phyloP scores from a whole-genome alignment of 306 rosid genomes.

The Hippophae gyantsensis region DNA sequence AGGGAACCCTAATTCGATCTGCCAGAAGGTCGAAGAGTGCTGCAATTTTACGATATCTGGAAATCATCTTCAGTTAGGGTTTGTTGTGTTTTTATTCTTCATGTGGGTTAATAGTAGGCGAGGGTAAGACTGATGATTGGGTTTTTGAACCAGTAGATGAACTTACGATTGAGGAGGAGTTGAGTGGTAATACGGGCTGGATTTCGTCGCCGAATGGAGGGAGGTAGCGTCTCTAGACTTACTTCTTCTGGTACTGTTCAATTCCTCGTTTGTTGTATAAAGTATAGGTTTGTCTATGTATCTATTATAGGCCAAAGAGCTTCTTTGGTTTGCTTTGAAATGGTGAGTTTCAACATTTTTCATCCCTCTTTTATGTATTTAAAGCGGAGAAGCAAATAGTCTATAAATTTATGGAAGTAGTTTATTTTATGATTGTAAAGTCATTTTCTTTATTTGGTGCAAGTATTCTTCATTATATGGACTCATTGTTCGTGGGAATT shows the following conservation, averaged over 20 bases:
- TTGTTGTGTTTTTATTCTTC: conserved; percentile 1
- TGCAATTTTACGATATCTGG: conserved; percentile 22
- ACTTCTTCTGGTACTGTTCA: conserved; percentile 98
- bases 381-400: no score
- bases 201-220: conserved; percentile 99
- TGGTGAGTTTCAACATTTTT: conserved; percentile 26
- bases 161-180: conserved; percentile 49
- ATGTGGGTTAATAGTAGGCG: conserved; percentile 1
- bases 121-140: conserved; percentile 11
- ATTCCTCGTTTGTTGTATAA: conserved; percentile 43
- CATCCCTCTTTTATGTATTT: not conserved
- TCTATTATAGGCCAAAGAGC: conserved; percentile 23
- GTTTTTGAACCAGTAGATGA: conserved; percentile 57
- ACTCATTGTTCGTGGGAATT: no score
- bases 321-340: conserved; percentile 31
- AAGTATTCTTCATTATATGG: no score
- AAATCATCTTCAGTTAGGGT: conserved; percentile 12
- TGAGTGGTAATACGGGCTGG: conserved; percentile 78
- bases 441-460: no score
- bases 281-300: conserved; percentile 24
- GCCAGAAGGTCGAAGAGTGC: conserved; percentile 23
- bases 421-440: no score
- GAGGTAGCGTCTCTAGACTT: conserved; percentile 99
- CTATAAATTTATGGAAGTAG: no score
- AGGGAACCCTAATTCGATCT: conserved; percentile 87